phyloP scores from a whole-genome alignment of 2,329 filamentous ascomycete species.

The Alternaria gansuensis region DNA sequence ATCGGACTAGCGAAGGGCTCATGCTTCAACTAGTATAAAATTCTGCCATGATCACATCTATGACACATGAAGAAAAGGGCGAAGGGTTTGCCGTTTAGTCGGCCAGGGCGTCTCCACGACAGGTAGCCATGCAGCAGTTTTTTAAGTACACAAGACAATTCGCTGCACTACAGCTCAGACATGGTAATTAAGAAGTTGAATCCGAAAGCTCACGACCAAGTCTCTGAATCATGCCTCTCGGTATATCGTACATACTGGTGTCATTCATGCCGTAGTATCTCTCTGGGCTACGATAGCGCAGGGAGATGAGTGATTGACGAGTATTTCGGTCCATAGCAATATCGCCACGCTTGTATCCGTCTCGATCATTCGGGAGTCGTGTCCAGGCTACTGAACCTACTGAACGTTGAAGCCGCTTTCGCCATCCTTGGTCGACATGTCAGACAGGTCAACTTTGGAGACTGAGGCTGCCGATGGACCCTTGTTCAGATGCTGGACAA shows the following conservation, averaged over 20 bases:
- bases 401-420: conserved; percentile 68
- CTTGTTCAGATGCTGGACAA: conserved; percentile 77
- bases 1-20: neutral
- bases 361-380: neutral
- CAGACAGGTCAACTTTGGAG: conserved; percentile 74
- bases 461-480: conserved; percentile 79
- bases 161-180: neutral
- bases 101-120: neutral
- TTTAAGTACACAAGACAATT: neutral
- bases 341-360: neutral
- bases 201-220: neutral
- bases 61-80: neutral
- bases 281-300: neutral
- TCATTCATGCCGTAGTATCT: neutral
- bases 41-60: neutral
- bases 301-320: neutral
- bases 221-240: too few species aligned
- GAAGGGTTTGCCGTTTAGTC: neutral
- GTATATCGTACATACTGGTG: neutral
- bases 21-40: conserved; percentile 1
- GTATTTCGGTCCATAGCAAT: neutral
- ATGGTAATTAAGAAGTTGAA: neutral
- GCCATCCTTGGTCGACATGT: conserved; percentile 70
- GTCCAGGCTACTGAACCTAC: conserved; percentile 35
- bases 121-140: neutral